phyloP scores from a whole-genome alignment of 495 filamentous ascomycete species.

The Elaphomyces granulatus region DNA sequence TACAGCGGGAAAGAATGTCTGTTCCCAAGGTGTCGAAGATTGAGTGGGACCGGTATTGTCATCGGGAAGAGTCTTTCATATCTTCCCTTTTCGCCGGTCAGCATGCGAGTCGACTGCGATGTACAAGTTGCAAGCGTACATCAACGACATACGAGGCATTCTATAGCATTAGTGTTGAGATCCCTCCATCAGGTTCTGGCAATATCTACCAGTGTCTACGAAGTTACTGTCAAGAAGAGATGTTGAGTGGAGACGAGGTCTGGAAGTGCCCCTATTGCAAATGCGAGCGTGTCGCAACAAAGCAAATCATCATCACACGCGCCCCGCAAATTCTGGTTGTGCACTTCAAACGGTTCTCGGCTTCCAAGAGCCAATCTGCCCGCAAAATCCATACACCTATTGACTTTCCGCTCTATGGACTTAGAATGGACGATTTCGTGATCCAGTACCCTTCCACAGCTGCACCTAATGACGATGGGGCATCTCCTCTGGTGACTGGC shows the following conservation, averaged over 20 bases:
- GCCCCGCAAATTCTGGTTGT: conserved; percentile 58
- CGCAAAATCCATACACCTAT: conserved; percentile 55
- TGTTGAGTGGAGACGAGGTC: conserved; percentile 48
- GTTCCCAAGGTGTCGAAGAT: conserved; percentile 42
- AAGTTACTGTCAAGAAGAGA: conserved; percentile 55
- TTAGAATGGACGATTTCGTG: conserved; percentile 49
- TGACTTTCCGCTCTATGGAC: conserved; percentile 49
- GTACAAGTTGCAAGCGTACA: conserved; percentile 48
- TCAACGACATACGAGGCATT: conserved; percentile 63
- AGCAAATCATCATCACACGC: conserved; percentile 59
- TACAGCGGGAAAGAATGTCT: conserved; percentile 46
- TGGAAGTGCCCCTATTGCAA: conserved; percentile 65
- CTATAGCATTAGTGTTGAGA: conserved; percentile 53
- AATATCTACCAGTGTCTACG: conserved; percentile 50
- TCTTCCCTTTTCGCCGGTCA: conserved; percentile 60
- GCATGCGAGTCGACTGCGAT: conserved; percentile 47
- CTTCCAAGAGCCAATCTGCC: conserved; percentile 39
- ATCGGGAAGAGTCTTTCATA: conserved; percentile 51
- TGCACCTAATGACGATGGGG: conserved; percentile 14
- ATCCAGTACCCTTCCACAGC: conserved; percentile 22
- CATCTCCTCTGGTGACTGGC: conserved; percentile 7
- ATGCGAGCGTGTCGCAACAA: conserved; percentile 50
- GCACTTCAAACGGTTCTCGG: conserved; percentile 61
- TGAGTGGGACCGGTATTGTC: conserved; percentile 57
- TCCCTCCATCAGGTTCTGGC: conserved; percentile 36